These are phyloP conservation scores for Spongiforma sp. DNA, from an alignment of 1,284 basidiomycete genomes.

Conservation along the genomic window DNA sequence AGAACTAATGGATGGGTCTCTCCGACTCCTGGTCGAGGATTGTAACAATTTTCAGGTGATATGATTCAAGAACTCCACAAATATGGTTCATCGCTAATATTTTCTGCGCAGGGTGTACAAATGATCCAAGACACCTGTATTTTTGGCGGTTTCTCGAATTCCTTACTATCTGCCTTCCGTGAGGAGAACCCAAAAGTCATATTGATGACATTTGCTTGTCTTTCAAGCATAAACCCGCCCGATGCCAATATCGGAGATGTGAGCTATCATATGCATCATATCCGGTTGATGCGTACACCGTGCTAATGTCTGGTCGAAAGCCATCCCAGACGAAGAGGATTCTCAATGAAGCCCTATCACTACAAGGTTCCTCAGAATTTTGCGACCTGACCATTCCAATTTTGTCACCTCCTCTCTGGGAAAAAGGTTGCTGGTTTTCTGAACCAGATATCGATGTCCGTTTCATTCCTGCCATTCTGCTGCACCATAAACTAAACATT, in stretches of 20 bases:
- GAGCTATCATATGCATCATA: constrained; percentile 27
- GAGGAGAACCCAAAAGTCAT: constrained; percentile 70
- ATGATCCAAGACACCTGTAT: constrained; percentile 61
- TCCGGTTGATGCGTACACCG: not conserved
- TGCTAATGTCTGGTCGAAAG: constrained; percentile 29
- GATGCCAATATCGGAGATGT: constrained; percentile 50
- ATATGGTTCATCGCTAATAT: constrained; percentile 4
- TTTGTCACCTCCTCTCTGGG: constrained; percentile 51
- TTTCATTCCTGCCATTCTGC: constrained; percentile 28
- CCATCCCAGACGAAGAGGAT: constrained; percentile 39
- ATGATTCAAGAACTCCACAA: not conserved
- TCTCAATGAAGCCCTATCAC: constrained; percentile 65
- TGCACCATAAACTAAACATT: constrained; percentile 11
- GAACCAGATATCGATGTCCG: constrained; percentile 44
- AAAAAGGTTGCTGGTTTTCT: constrained; percentile 46
- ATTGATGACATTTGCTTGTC: constrained; percentile 57
- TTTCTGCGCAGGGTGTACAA: constrained; percentile 62
- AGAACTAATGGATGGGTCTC: constrained; percentile 66
- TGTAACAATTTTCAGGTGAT: constrained; percentile 75
- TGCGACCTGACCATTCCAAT: constrained; percentile 63
- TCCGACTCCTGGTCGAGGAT: constrained; percentile 73
- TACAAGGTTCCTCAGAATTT: constrained; percentile 57
- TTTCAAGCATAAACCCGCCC: constrained; percentile 50
- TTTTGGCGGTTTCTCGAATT: constrained; percentile 67
- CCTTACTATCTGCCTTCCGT: constrained; percentile 60